Evolutionary conservation across 2,329 filamentous ascomycete species (phyloP).

Genomic region (Exophiala alcalophila): DNA sequence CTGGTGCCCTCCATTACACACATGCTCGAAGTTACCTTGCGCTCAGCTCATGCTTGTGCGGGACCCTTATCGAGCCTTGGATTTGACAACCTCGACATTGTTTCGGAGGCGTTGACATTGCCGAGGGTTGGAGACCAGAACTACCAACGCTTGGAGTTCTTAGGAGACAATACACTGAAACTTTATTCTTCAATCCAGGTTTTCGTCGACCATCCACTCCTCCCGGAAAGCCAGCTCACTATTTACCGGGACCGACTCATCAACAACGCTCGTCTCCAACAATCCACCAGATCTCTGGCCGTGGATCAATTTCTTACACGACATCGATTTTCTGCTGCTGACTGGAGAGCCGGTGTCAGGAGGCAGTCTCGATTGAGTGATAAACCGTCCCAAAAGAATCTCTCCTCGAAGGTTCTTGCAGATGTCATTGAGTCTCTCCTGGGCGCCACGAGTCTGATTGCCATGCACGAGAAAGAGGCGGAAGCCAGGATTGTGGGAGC

Average conservation of each 20-base stretch:
- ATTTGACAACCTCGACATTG: constrained; percentile 12
- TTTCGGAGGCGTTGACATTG: constrained; percentile 19
- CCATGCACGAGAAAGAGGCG: constrained; percentile 54
- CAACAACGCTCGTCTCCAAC: constrained; percentile 69
- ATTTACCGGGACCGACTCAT: constrained; percentile 66
- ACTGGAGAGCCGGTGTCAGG: constrained; percentile 66
- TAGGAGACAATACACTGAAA: constrained; percentile 83
- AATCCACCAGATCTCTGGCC: constrained; percentile 60
- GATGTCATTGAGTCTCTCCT: constrained; percentile 86
- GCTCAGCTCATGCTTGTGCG: constrained; percentile 17
- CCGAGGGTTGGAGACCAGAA: constrained; percentile 41
- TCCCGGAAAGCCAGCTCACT: constrained; percentile 75
- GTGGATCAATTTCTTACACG: constrained; percentile 72
- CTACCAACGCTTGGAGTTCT: constrained; percentile 82
- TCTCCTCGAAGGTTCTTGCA: constrained; percentile 77
- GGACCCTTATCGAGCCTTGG: constrained; percentile 16
- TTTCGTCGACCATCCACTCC: constrained; percentile 57
- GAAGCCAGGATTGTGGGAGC: constrained; percentile 38
- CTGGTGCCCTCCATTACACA: constrained; percentile 29
- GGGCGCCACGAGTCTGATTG: constrained; percentile 68
- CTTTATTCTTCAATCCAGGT: constrained; percentile 66
- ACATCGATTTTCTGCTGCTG: constrained; percentile 62
- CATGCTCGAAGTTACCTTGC: constrained; percentile 22
- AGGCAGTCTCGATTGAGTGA: no score
- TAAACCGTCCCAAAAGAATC: constrained; percentile 30